Conservation (phyloP, 2,329 filamentous ascomycete species). For the Nothopassalora personata region DNA sequence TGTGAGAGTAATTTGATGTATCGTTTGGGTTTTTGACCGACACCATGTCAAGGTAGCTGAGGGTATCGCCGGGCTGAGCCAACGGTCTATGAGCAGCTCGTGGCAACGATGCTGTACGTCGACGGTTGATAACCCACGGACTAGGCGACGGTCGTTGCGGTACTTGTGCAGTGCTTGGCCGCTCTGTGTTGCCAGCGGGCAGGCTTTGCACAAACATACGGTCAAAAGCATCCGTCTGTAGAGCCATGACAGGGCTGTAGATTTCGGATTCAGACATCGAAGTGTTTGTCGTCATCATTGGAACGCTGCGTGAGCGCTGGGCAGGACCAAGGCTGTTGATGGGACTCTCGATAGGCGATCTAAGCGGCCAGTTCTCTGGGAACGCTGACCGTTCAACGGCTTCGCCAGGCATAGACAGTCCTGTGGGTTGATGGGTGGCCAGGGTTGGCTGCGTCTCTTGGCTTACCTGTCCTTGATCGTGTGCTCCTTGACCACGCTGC, state of each 20-base stretch:
- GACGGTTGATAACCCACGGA: neutral
- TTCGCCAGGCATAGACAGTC: conserved; percentile 9
- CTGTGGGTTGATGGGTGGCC: conserved; percentile 7
- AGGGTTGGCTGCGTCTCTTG: neutral
- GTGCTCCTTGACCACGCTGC: neutral
- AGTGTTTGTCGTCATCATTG: neutral
- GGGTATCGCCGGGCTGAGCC: conserved; percentile 1
- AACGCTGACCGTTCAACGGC: conserved; percentile 4
- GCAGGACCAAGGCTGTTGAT: neutral
- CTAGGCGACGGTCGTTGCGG: neutral
- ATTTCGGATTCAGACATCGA: conserved; percentile 12
- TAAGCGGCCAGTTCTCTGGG: conserved; percentile 25
- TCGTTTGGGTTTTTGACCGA: conserved; percentile 1
- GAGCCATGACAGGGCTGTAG: conserved; percentile 16
- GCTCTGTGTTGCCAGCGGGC: conserved; percentile 11
- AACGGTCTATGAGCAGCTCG: neutral
- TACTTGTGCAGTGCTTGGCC: neutral
- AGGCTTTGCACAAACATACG: conserved; percentile 31
- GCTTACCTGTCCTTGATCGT: neutral
- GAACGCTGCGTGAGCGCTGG: neutral
- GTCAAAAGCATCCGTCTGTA: conserved; percentile 31
- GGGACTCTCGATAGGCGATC: neutral
- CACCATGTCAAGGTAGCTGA: conserved; percentile 10
- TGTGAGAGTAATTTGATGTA: neutral
- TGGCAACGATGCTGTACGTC: conserved; percentile 11